phyloP scores from a whole-genome alignment of 805 yeast species.

The Sugiyamaella valdiviana region DNA sequence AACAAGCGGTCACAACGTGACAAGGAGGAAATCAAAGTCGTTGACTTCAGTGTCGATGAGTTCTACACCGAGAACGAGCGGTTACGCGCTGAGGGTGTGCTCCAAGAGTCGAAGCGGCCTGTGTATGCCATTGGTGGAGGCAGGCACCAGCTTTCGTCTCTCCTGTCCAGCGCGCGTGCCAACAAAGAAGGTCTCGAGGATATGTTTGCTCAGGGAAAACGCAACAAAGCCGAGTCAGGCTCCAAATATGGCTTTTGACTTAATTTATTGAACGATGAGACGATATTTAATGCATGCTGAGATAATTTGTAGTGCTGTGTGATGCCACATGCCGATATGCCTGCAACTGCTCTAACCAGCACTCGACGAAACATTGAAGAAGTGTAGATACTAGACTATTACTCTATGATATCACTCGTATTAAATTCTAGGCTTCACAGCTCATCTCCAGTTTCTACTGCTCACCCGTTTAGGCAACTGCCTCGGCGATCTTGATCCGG shows the following conservation, averaged over 20 bases:
- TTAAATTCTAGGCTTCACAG: no score
- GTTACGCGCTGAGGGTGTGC: slow-evolving; percentile 31
- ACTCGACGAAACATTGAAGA: no score
- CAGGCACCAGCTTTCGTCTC: slow-evolving; percentile 29
- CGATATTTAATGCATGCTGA: not conserved
- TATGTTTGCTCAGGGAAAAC: slow-evolving; percentile 22
- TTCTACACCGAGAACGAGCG: slow-evolving; percentile 35
- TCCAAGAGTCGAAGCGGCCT: slow-evolving; percentile 27
- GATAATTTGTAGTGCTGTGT: not conserved
- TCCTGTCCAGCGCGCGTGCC: slow-evolving; percentile 29
- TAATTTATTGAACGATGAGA: not conserved
- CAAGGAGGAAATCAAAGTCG: slow-evolving; percentile 23
- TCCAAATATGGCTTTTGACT: slow-evolving; percentile 29
- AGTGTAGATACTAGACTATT: no score
- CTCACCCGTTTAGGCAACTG: not conserved
- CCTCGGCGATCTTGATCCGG: not conserved
- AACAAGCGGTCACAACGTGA: not conserved
- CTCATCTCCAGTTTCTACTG: not conserved
- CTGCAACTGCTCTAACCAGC: no score
- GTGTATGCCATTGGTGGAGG: slow-evolving; percentile 30
- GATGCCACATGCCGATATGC: no score
- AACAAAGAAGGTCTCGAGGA: slow-evolving; percentile 32
- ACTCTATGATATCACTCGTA: no score
- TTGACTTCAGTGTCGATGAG: slow-evolving; percentile 35
- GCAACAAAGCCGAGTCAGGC: slow-evolving; percentile 25